Evolutionary conservation across 2,329 filamentous ascomycete genomes (phyloP).

Genomic region (Nigrospora oryzae): DNA sequence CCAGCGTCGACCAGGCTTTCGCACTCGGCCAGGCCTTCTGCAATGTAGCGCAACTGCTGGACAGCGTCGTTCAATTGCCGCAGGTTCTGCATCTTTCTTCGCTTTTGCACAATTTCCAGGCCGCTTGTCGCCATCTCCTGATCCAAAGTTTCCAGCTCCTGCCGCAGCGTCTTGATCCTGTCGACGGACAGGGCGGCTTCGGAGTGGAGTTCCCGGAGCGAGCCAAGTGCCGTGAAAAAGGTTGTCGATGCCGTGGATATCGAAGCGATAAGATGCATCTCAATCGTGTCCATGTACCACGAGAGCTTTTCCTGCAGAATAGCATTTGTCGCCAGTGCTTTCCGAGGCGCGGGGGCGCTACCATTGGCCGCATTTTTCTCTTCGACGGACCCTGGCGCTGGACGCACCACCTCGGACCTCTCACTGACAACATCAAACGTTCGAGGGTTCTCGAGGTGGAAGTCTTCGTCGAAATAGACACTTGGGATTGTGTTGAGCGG

Average conservation of each 20-base stretch:
- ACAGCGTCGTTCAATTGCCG: constrained; percentile 75
- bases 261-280: constrained; percentile 91
- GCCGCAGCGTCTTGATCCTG: constrained; percentile 71
- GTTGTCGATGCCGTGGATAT: constrained; percentile 94
- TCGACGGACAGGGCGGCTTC: constrained; percentile 88
- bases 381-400: constrained; percentile 43
- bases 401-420: constrained; percentile 86
- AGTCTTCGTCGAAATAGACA: constrained; percentile 92
- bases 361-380: constrained; percentile 50
- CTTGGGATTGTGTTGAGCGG: constrained; percentile 85
- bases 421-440: constrained; percentile 97
- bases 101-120: constrained; percentile 75
- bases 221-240: constrained; percentile 91
- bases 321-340: constrained; percentile 88
- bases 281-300: constrained; percentile 99
- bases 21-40: constrained; percentile 65
- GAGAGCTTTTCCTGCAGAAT: constrained; percentile 97
- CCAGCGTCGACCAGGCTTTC: constrained; percentile 76
- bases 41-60: constrained; percentile 70
- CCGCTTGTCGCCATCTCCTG: constrained; percentile 80
- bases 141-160: constrained; percentile 74
- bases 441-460: constrained; percentile 89
- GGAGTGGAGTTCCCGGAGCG: constrained; percentile 79
- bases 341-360: constrained; percentile 55
- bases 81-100: constrained; percentile 75